Evolutionary conservation across 208 protist species (phyloP), one percentile per base, ranked within the genome.

Genomic region (Crithidia bombi): DNA sequence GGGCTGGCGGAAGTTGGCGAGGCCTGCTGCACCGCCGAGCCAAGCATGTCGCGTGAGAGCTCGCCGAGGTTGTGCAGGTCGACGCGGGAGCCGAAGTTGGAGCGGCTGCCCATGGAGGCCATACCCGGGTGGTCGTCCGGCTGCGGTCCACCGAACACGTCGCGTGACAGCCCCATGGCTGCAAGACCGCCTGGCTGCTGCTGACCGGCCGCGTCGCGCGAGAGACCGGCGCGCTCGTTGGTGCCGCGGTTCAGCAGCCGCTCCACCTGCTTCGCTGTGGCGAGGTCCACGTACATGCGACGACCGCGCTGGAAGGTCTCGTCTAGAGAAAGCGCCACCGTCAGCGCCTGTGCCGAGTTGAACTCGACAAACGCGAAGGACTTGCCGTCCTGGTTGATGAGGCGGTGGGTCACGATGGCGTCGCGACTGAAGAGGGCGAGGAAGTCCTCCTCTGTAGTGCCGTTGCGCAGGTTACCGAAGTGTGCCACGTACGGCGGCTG

Each of bases 301-400:
- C 91, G 86, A 25, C 82, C 86, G 35, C 80, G 76, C 55, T 86
- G 73, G 56, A 82, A 77, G 44, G 72, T 86, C 30, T 82, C 65
- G 74, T 93, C 82, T 69, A 91, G 67, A 12, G 82, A 58, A n/a
- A 92, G 80, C 30, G 86, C 91, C 33, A 88, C 80, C 10, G 52
- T 64, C n/a, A 93, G 73, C 25, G 91, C 87, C 57, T 92, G 76
- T 11, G 72, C 55, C 19, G 82, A 84, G 39, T 80, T 89, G 61
- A 96, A 92, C 73, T 96, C 87, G 9, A 96, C 88, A 73, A 92
- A 91, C 2, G 91, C 91, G 58, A 96, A 96, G 46, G 82, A 87
- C 63, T 89, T 89, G 30, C 83, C 83, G 54, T 96, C 87, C 56
- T 91, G 81, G 61, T 69, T 89, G 66, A 93, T 87, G 32, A 93